Percentiles rank a stretch among this genome's conserved stretches.
These are phyloP conservation scores for Fusarium sp. DNA, from an alignment of 2,329 filamentous ascomycete species.

Conservation along the genomic window DNA sequence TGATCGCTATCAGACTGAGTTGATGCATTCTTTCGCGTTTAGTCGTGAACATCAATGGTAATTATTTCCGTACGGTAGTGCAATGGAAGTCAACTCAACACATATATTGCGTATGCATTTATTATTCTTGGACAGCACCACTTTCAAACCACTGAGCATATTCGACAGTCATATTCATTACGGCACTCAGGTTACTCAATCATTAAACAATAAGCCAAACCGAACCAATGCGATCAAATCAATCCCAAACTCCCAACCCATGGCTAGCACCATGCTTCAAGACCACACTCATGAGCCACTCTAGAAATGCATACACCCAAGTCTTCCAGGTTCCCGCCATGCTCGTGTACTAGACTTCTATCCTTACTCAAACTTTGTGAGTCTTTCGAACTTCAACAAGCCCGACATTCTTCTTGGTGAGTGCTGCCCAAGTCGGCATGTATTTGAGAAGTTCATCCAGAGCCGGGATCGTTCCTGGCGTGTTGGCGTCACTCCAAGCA, in stretches of 20 bases:
- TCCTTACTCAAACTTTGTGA: conserved; percentile 50
- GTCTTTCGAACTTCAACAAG: conserved; percentile 82
- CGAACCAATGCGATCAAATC: conserved; percentile 11
- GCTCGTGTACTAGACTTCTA: not conserved
- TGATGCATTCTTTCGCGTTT: not conserved
- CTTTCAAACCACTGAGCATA: not conserved
- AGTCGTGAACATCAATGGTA: too few relatives aligned
- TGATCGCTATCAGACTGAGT: not conserved
- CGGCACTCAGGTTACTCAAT: conserved; percentile 23
- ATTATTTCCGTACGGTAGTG: not conserved
- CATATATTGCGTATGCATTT: not conserved
- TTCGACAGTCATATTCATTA: conserved; percentile 9
- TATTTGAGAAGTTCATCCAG: conserved; percentile 83
- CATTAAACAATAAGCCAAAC: conserved; percentile 17
- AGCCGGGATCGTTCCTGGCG: conserved; percentile 77
- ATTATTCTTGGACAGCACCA: not conserved
- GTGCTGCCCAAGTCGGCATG: conserved; percentile 81
- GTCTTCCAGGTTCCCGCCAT: not conserved
- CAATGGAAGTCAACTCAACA: not conserved
- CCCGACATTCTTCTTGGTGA: conserved; percentile 80
- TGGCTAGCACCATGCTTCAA: conserved; percentile 21
- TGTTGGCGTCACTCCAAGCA: conserved; percentile 89
- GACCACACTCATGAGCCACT: conserved; percentile 5
- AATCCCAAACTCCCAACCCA: conserved; percentile 22
- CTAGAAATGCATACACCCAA: conserved; percentile 9